Evolutionary conservation across 495 filamentous ascomycete genomes (phyloP).

Genomic region (Aspergillus indologenus): DNA sequence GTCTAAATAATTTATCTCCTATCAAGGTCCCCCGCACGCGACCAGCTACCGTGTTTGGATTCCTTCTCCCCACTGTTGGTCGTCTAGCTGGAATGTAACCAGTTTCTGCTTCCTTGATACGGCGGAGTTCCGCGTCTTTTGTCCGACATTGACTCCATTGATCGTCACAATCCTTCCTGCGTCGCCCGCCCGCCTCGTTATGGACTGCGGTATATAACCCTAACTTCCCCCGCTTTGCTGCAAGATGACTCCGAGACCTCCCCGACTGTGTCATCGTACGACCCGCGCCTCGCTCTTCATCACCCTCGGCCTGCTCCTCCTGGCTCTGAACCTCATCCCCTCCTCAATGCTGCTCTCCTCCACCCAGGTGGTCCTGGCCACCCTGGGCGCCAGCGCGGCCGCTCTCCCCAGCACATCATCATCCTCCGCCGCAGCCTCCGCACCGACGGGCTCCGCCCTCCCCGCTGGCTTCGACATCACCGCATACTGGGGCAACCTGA

Average conservation of each 20-base stretch:
- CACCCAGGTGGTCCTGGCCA: background rate
- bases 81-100: background rate
- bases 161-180: background rate
- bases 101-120: background rate
- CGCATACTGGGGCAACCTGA: slow-evolving; percentile 45
- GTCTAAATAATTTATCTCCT: background rate
- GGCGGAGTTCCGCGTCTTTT: background rate
- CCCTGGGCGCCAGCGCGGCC: background rate
- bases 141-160: background rate
- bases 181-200: background rate
- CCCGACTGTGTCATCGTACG: background rate
- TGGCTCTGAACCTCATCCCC: background rate
- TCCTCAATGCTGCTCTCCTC: background rate
- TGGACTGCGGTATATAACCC: background rate
- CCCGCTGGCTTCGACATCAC: slow-evolving; percentile 37
- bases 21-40: background rate
- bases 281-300: background rate
- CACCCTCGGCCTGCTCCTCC: background rate
- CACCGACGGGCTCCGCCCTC: slow-evolving; percentile 29
- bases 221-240: background rate
- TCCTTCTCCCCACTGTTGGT: background rate
- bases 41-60: background rate
- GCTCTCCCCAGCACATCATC: background rate
- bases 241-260: background rate
- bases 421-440: slow-evolving; percentile 2